These are phyloP conservation scores for Earliella scabrosa DNA, from an alignment of 1,284 basidiomycete genomes.

Conservation along the genomic window DNA sequence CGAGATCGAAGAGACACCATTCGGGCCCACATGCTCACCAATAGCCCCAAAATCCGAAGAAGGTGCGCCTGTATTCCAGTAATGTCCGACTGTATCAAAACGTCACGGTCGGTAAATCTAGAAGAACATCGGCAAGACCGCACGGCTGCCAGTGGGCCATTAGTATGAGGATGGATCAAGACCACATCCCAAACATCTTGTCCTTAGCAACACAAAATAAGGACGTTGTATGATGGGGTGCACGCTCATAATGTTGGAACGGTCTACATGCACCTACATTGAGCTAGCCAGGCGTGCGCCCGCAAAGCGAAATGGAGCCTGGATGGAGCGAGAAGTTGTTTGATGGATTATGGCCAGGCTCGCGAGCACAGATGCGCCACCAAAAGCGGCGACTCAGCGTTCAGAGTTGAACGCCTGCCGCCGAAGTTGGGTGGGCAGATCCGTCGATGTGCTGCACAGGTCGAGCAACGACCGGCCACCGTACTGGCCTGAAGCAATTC, in stretches of 20 bases:
- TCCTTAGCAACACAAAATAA: conserved; percentile 6
- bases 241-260: neutral
- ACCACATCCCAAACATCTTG: neutral
- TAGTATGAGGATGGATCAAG: too few species aligned
- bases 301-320: neutral
- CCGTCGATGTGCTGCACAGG: too few species aligned
- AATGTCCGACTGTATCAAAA: neutral
- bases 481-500: neutral
- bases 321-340: neutral
- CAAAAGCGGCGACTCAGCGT: too few species aligned
- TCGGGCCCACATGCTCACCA: too few species aligned
- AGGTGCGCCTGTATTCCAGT: too few species aligned
- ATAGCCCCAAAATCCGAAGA: too few species aligned
- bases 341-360: neutral
- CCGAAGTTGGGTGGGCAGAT: too few species aligned
- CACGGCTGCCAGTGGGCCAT: neutral
- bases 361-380: neutral
- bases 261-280: neutral
- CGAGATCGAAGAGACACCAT: too few species aligned
- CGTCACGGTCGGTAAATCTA: neutral
- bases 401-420: neutral
- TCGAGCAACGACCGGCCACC: neutral
- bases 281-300: neutral
- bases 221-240: neutral
- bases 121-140: neutral